Evolutionary conservation across 768 basidiomycete genomes (phyloP).

Genomic region (Rhodotorula kratochvilovae): DNA sequence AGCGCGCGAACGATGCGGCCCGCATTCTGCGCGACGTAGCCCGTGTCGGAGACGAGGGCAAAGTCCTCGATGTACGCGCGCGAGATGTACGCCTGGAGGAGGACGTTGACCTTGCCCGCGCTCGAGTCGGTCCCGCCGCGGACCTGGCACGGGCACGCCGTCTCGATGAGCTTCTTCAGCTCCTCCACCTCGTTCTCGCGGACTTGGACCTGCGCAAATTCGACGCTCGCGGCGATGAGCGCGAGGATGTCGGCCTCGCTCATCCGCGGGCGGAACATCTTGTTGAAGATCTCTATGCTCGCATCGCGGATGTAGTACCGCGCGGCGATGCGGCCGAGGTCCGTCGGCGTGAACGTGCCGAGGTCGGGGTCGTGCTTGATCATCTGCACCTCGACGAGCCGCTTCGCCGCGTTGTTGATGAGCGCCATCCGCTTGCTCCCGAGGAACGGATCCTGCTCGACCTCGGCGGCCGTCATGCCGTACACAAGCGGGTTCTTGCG

Average conservation of each 20-base stretch:
- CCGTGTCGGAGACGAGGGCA: constrained; percentile 89
- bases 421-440: constrained; percentile 65
- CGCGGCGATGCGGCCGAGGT: constrained; percentile 90
- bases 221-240: constrained; percentile 83
- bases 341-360: constrained; percentile 68
- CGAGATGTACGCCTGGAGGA: constrained; percentile 87
- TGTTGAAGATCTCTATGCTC: constrained; percentile 82
- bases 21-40: constrained; percentile 89
- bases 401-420: constrained; percentile 62
- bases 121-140: constrained; percentile 65
- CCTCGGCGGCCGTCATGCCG: constrained; percentile 67
- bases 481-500: constrained; percentile 66
- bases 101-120: constrained; percentile 86
- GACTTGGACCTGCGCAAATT: constrained; percentile 94
- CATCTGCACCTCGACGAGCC: constrained; percentile 70
- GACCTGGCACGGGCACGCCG: constrained; percentile 68
- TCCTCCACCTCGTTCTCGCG: constrained; percentile 85
- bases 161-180: constrained; percentile 63
- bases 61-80: constrained; percentile 79
- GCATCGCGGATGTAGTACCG: constrained; percentile 87
- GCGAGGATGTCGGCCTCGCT: constrained; percentile 83
- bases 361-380: constrained; percentile 63
- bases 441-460: constrained; percentile 67
- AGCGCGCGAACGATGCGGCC: constrained; percentile 91
- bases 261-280: constrained; percentile 72